These are phyloP conservation scores for Ceratocystis albifundus DNA, from an alignment of 2,329 filamentous ascomycete species.

Conservation along the genomic window DNA sequence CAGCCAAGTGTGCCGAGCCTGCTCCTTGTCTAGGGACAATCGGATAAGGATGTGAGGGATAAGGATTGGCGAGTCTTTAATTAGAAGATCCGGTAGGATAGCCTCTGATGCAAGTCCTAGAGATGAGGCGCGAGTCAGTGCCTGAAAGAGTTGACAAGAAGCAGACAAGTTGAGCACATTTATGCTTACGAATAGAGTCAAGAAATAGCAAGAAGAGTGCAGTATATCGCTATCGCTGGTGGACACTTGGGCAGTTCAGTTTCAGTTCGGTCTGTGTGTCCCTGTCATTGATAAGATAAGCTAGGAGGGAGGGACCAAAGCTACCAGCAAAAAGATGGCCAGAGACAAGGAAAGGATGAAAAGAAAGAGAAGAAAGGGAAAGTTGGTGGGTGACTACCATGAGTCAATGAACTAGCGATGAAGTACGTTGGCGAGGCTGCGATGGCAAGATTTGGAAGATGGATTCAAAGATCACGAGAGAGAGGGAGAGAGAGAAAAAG, in stretches of 20 bases:
- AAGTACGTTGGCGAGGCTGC: not conserved
- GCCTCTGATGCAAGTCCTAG: not conserved
- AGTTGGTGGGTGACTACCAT: not conserved
- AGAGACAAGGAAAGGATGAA: not conserved
- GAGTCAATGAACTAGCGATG: not conserved
- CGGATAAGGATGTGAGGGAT: not conserved
- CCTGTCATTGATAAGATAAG: conserved; percentile 16
- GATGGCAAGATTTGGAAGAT: not conserved
- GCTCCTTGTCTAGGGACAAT: conserved; percentile 7
- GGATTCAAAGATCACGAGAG: not conserved
- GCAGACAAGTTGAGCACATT: too few species aligned
- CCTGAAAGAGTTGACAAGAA: too few species aligned
- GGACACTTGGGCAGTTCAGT: not conserved
- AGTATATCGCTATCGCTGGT: not conserved
- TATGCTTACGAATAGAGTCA: not conserved
- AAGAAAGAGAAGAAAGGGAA: not conserved
- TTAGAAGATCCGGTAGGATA: not conserved
- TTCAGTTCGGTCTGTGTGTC: not conserved
- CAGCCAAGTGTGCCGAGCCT: not conserved
- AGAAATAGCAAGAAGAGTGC: not conserved
- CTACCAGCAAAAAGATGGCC: not conserved
- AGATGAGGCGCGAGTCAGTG: not conserved
- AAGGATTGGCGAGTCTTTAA: not conserved
- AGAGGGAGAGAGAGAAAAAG: not conserved
- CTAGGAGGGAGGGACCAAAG: not conserved